Conservation (phyloP, 495 filamentous ascomycete species). For the Cercophora scortea region DNA sequence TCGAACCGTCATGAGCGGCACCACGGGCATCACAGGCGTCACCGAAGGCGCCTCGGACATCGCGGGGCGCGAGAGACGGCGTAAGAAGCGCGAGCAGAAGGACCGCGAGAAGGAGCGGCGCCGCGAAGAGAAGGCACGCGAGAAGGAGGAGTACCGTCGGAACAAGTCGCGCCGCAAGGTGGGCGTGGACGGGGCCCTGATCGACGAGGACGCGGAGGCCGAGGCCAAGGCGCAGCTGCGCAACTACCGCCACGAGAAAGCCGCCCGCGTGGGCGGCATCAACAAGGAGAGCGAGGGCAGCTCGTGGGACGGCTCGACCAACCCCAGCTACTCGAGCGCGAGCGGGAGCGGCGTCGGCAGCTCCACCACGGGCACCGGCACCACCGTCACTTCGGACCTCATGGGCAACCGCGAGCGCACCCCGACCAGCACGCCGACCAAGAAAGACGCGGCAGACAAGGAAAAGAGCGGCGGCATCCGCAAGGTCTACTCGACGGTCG, state of each 20-base stretch:
- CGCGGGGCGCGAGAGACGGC: conserved; percentile 35
- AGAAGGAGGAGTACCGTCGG: conserved; percentile 37
- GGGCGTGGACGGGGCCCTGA: conserved; percentile 32
- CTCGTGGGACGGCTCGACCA: conserved; percentile 56
- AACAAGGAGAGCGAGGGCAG: conserved; percentile 71
- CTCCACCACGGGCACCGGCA: conserved; percentile 46
- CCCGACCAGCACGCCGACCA: conserved; percentile 46
- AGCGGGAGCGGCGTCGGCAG: conserved; percentile 12
- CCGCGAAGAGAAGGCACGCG: conserved; percentile 33
- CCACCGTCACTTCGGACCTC: conserved; percentile 48
- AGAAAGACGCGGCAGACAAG: conserved; percentile 31
- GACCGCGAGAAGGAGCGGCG: conserved; percentile 40
- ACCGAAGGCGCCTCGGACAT: conserved; percentile 40
- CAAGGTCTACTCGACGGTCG: conserved; percentile 48
- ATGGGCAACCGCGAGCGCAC: conserved; percentile 41
- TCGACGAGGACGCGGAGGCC: conserved; percentile 57
- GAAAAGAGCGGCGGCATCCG: conserved; percentile 35
- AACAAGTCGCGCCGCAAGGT: conserved; percentile 32
- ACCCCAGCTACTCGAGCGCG: conserved; percentile 38
- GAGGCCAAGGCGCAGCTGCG: conserved; percentile 54
- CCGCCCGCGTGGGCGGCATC: conserved; percentile 77
- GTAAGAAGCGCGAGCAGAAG: conserved; percentile 43
- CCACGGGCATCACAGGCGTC: conserved; percentile 38
- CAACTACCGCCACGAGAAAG: conserved; percentile 74
- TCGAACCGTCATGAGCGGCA: conserved; percentile 30